A percentile compares a stretch with the other conserved stretches of the same genome.
phyloP scores from a whole-genome alignment of 257 asterid genomes.

The Linaria vulgaris region DNA sequence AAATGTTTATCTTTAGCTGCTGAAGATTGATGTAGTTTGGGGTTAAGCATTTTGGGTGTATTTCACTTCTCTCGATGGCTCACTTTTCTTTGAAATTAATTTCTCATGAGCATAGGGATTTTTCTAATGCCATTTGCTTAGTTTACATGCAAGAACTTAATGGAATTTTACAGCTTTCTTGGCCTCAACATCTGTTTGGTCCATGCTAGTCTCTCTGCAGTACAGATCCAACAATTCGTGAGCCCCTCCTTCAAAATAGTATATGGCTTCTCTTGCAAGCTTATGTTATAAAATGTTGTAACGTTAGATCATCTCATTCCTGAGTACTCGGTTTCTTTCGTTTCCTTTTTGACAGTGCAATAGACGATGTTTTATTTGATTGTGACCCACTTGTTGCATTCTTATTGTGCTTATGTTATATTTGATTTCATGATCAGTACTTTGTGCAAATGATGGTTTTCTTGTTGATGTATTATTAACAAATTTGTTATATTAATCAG shows the following conservation, averaged over 20 bases:
- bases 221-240: conserved; percentile 18
- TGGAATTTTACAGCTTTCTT: not conserved
- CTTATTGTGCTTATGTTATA: conserved; percentile 3
- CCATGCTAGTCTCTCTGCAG: not conserved
- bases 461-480: conserved; percentile 23
- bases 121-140: conserved; percentile 15
- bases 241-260: conserved; percentile 2
- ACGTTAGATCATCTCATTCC: conserved; percentile 18
- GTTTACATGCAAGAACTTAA: conserved; percentile 12
- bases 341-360: conserved; percentile 1
- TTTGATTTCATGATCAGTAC: not conserved
- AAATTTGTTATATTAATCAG: conserved; percentile 41
- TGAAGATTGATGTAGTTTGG: not conserved
- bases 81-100: not conserved
- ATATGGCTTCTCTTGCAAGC: conserved; percentile 15
- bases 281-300: not conserved
- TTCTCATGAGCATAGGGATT: conserved; percentile 3
- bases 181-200: not conserved
- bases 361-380: conserved; percentile 6
- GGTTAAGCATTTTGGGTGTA: conserved; percentile 7
- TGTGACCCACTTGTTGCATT: conserved; percentile 14
- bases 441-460: not conserved
- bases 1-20: conserved; percentile 4
- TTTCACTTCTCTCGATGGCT: conserved; percentile 16
- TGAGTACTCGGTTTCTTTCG: not conserved